Base-by-base conservation (phyloP, 2,329 filamentous ascomycete species). In the Exutisphaerella laricina region DNA sequence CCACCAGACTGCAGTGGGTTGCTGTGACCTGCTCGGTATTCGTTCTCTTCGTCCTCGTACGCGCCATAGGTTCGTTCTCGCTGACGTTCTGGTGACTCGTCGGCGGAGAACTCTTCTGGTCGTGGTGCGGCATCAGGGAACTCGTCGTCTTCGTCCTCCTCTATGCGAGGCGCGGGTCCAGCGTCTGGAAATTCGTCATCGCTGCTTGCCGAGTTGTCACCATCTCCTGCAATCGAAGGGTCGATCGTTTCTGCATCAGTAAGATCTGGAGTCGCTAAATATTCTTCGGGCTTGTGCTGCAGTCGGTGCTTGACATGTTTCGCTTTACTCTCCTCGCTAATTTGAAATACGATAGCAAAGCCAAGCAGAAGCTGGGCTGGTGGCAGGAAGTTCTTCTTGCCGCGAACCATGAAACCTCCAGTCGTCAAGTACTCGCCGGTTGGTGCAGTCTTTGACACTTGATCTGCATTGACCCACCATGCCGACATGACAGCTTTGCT, bases 401-500 rank as follows among this genome's bases (percentile, higher is more conserved):
- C 90, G 26, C 78, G 77, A 35, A 96, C 74, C 65, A 82, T 79
- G 62, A 98, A 96, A 50, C 79, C 79, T 13, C 90, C 92, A 0
- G 78, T 73, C 0, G 81, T 77, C 5, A 98, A 67, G 55, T 86
- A 90, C 53, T 94, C 89, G 17, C 90, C 90, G 0, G 78, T 80
- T 1, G 81, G 74, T 0, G 84, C 82, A 23, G 80, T 86, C 67
- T 97, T 97, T 7, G 85, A 88, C 0, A 98, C 87, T 63, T 97
- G 89, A 41, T 90, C 82, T 2, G 86, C 84, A 49, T 83, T 81
- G 0, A 94, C 90, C 92, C 92, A 98, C 84, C 87, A 98, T 6
- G 90, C 89, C 13, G 85, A 84, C 85, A 97, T 94, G 12, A 88
- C 80, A 6, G 90, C 90, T 65, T 98, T 98, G 1, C 86, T 90